A percentile compares a stretch with the other conserved stretches of the same genome.
Evolutionary conservation across 2,329 filamentous ascomycete genomes (phyloP).

Genomic region (Talaromyces sp.): DNA sequence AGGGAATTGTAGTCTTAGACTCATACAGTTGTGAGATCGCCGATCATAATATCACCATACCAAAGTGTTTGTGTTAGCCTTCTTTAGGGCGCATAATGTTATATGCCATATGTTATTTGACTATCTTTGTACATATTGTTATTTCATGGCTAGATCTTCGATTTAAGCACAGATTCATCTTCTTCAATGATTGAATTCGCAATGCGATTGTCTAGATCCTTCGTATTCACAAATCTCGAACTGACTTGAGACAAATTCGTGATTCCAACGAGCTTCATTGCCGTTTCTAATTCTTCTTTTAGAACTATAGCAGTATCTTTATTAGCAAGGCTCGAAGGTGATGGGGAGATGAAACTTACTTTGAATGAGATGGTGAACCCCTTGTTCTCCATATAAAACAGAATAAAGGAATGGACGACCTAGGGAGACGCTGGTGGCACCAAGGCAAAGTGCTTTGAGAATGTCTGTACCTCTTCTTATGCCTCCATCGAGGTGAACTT

Average conservation of each 20-base stretch:
- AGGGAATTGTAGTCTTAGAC: neutral
- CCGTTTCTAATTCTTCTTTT: slow-evolving; percentile 63
- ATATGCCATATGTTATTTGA: neutral
- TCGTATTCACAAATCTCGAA: slow-evolving; percentile 64
- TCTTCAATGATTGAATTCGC: neutral
- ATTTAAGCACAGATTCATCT: neutral
- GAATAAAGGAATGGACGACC: slow-evolving; percentile 75
- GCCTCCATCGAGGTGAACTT: slow-evolving; percentile 84
- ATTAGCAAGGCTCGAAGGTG: neutral
- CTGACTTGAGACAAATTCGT: slow-evolving; percentile 70
- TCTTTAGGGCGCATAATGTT: neutral
- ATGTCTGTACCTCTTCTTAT: slow-evolving; percentile 83
- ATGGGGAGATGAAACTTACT: slow-evolving; percentile 41
- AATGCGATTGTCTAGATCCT: neutral
- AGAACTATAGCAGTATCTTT: slow-evolving; percentile 47
- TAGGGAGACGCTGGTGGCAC: slow-evolving; percentile 77
- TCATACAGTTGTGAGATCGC: neutral
- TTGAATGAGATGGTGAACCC: slow-evolving; percentile 63
- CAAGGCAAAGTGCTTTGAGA: slow-evolving; percentile 80
- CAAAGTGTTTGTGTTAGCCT: neutral
- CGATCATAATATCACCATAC: neutral
- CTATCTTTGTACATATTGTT: neutral
- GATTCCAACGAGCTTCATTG: slow-evolving; percentile 70
- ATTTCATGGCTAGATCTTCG: neutral
- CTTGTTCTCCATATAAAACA: slow-evolving; percentile 61